Percentiles rank a stretch among this genome's conserved stretches.
phyloP scores from a whole-genome alignment of 129 eudicot genomes.

The Artemisia argyi region DNA sequence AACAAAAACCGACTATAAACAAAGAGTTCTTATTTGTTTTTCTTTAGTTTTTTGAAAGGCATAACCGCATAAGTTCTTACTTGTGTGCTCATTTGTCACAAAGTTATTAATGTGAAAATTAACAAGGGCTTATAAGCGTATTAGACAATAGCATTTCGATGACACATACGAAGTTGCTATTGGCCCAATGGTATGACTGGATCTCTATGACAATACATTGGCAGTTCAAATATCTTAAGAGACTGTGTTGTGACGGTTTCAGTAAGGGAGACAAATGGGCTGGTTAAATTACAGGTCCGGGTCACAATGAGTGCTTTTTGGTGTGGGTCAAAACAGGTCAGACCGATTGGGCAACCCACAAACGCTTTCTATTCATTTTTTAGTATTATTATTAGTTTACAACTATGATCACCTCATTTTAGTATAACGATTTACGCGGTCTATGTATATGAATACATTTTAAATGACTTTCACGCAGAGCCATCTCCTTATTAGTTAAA shows the following conservation, averaged over 20 bases:
- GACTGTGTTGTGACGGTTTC: neutral
- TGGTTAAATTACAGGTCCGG: too few relatives aligned
- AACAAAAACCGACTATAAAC: neutral
- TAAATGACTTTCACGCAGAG: too few relatives aligned
- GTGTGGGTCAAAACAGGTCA: too few relatives aligned
- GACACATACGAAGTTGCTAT: neutral
- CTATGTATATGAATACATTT: too few relatives aligned
- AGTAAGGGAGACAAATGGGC: neutral
- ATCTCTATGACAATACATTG: neutral
- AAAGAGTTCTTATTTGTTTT: neutral
- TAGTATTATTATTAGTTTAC: neutral
- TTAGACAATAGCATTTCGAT: neutral
- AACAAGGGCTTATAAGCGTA: neutral
- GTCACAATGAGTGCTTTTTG: too few relatives aligned
- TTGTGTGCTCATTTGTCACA: conserved; percentile 3
- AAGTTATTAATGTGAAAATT: neutral
- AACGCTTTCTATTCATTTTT: neutral
- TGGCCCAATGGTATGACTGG: conserved; percentile 3
- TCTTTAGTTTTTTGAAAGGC: neutral
- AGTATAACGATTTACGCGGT: too few relatives aligned
- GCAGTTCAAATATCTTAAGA: neutral
- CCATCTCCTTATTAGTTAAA: too few relatives aligned
- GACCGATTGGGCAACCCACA: too few relatives aligned
- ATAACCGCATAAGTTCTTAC: neutral
- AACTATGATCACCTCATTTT: neutral